phyloP scores from a whole-genome alignment of 1,139 yeast species.

The Wickerhamomyces sp. region DNA sequence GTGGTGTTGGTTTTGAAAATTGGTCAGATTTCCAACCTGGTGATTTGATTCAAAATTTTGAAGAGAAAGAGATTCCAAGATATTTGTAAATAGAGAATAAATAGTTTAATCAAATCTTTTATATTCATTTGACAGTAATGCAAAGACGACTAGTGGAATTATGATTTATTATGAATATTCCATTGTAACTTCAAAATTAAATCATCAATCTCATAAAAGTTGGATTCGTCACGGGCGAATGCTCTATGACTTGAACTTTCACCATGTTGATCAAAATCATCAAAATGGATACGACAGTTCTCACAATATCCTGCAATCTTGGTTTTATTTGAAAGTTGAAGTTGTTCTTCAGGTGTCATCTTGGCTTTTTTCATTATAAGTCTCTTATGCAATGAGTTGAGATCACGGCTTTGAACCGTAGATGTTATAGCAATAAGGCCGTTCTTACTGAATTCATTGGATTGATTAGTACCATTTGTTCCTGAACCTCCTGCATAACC shows the following conservation, averaged over 20 bases:
- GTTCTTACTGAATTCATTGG: conserved; percentile 38
- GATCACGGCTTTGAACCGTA: conserved; percentile 62
- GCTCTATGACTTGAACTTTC: conserved; percentile 65
- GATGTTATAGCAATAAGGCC: conserved; percentile 69
- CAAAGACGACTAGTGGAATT: too few species aligned
- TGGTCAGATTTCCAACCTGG: conserved; percentile 75
- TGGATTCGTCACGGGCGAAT: conserved; percentile 69
- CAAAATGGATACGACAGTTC: conserved; percentile 85
- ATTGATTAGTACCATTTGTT: conserved; percentile 36
- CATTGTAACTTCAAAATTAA: conserved; percentile 45
- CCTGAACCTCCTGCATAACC: conserved; percentile 66
- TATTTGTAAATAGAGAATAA: conserved; percentile 34
- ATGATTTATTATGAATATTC: conserved; percentile 17
- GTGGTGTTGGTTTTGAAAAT: conserved; percentile 72
- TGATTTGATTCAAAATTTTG: conserved; percentile 70
- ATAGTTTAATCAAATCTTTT: too few species aligned
- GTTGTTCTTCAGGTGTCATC: conserved; percentile 16
- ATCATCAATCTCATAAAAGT: conserved; percentile 74
- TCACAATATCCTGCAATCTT: conserved; percentile 75
- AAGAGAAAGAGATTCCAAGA: conserved; percentile 63
- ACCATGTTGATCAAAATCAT: conserved; percentile 74
- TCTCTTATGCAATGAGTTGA: conserved; percentile 53
- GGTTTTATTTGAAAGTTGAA: conserved; percentile 6
- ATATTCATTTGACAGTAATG: too few species aligned
- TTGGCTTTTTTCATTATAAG: conserved; percentile 25